These are phyloP conservation scores for Starmerella potacharoeniae DNA, from an alignment of 805 yeast species.

Conservation along the genomic window DNA sequence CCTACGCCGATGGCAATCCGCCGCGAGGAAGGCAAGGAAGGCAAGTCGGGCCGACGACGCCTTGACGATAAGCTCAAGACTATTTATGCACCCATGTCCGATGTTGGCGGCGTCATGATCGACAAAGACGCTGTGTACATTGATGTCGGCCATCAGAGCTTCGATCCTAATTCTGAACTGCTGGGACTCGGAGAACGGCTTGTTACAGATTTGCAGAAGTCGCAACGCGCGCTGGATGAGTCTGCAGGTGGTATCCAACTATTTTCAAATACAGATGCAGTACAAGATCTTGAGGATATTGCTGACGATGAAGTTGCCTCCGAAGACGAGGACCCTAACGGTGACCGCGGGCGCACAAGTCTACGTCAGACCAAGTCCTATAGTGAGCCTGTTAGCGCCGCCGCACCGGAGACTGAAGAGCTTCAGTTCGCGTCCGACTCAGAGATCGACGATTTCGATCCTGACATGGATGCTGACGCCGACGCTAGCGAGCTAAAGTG, in stretches of 20 bases:
- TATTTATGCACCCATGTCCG: conserved; percentile 98
- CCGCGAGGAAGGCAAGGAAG: conserved; percentile 53
- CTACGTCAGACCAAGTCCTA: conserved; percentile 18
- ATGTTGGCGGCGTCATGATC: conserved; percentile 95
- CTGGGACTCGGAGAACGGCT: conserved; percentile 77
- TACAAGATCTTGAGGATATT: conserved; percentile 36
- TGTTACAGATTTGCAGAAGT: conserved; percentile 71
- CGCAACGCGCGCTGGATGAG: conserved; percentile 47
- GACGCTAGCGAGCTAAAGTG: conserved; percentile 27
- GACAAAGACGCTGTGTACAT: conserved; percentile 97
- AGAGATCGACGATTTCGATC: conserved; percentile 19
- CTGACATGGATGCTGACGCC: conserved; percentile 14
- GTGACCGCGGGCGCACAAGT: conserved; percentile 28
- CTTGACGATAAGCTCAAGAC: conserved; percentile 88
- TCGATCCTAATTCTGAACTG: conserved; percentile 38
- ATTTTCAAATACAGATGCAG: conserved; percentile 50
- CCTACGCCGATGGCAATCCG: conserved; percentile 93
- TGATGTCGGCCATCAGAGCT: conserved; percentile 51
- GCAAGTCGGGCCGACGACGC: conserved; percentile 59
- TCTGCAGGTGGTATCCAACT: conserved; percentile 59
- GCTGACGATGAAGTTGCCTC: conserved; percentile 27
- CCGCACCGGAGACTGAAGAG: background rate
- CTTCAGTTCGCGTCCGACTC: conserved; percentile 18
- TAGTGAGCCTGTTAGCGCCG: background rate
- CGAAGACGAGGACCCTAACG: conserved; percentile 40